Conservation (phyloP, 2,329 filamentous ascomycete species). For the Leptographium wingfieldii region DNA sequence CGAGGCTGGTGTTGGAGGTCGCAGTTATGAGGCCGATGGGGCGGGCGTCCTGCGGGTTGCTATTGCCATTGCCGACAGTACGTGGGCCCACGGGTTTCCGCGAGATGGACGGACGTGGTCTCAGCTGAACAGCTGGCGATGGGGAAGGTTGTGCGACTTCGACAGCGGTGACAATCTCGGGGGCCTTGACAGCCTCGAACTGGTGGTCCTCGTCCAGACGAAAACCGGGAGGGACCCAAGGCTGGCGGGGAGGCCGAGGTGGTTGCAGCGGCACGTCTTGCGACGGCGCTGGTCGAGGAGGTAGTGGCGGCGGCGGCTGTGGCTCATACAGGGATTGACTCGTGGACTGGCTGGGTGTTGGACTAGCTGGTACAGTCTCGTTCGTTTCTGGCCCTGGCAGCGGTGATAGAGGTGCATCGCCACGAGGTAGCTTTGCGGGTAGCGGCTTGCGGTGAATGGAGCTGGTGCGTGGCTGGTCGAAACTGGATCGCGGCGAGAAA, state of each 20-base stretch:
- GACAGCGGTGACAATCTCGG: neutral
- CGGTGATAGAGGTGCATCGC: neutral
- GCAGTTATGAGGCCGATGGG: neutral
- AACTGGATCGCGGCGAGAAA: neutral
- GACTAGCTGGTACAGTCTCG: neutral
- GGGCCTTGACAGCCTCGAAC: neutral
- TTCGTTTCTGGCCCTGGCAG: neutral
- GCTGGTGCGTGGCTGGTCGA: slow-evolving; percentile 7
- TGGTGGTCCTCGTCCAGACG: slow-evolving; percentile 5
- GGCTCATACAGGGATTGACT: neutral
- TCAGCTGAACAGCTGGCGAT: neutral
- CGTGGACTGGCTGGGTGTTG: neutral
- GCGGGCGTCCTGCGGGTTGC: neutral
- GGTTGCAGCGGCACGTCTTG: neutral
- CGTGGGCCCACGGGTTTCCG: slow-evolving; percentile 6
- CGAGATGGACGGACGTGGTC: neutral
- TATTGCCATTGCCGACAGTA: neutral
- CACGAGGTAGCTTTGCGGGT: slow-evolving; percentile 13
- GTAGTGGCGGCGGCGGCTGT: neutral
- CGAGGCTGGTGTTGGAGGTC: neutral
- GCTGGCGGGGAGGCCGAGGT: neutral
- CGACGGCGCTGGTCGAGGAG: neutral
- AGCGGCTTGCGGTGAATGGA: slow-evolving; percentile 41
- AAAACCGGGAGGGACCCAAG: slow-evolving; percentile 10
- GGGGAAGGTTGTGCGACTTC: neutral